Percentiles rank a stretch among this genome's conserved stretches.
phyloP scores from a whole-genome alignment of 768 basidiomycete species.

The Udeniomyces megalosporus region DNA sequence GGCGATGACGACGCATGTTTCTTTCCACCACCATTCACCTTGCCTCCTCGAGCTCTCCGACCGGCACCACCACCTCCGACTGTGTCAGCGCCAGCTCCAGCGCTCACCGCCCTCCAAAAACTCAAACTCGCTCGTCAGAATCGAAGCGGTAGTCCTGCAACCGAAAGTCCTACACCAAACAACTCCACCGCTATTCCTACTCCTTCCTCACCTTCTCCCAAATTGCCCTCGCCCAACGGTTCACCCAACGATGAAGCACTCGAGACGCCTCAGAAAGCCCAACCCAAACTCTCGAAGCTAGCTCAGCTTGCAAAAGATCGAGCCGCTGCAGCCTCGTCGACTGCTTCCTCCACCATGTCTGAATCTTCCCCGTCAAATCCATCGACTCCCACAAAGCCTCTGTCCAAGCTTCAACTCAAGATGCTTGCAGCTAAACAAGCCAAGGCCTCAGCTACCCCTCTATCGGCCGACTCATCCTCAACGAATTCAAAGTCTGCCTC shows the following conservation, averaged over 20 bases:
- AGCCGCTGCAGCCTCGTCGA: background rate
- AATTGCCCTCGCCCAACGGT: no score
- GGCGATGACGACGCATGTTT: background rate
- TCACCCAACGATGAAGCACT: no score
- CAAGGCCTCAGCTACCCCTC: background rate
- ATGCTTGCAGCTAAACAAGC: slow-evolving; percentile 11
- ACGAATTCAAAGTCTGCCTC: background rate
- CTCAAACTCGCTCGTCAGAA: slow-evolving; percentile 36
- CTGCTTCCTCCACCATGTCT: background rate
- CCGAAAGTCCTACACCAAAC: background rate
- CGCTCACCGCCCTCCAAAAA: slow-evolving; percentile 32
- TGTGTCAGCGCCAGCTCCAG: background rate
- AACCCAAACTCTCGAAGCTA: slow-evolving; percentile 16
- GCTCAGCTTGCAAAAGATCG: slow-evolving; percentile 11
- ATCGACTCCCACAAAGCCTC: background rate
- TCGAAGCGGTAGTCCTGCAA: slow-evolving; percentile 43
- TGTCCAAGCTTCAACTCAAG: slow-evolving; percentile 15
- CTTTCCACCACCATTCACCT: background rate
- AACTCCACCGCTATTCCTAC: slow-evolving; percentile 10
- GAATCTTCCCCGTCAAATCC: background rate
- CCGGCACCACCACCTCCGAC: background rate
- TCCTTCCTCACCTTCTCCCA: background rate
- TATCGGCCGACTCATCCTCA: background rate
- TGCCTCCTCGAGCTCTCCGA: background rate
- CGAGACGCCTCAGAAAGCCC: background rate